A percentile compares a stretch with the other conserved stretches of the same genome.
phyloP scores from a whole-genome alignment of 1,284 basidiomycete genomes.

The Xerocomus amazonicus region DNA sequence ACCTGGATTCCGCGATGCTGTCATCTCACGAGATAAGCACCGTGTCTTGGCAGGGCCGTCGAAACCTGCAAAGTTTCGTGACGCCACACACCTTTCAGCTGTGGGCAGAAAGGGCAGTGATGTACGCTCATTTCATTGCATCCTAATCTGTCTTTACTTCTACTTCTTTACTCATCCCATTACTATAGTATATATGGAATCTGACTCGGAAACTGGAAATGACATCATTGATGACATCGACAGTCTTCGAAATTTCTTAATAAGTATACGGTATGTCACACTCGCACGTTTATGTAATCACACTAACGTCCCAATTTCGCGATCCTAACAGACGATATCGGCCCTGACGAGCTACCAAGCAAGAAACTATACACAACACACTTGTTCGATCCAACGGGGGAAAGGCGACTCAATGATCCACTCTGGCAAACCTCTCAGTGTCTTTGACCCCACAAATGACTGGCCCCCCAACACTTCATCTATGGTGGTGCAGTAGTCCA shows the following conservation, averaged over 20 bases:
- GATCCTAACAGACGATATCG: neutral
- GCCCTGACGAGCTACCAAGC: neutral
- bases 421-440: neutral
- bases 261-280: neutral
- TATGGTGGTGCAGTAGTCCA: neutral
- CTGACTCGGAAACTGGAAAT: neutral
- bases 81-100: constrained; percentile 2
- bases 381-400: neutral
- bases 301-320: constrained; percentile 4
- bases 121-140: neutral
- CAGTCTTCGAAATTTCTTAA: constrained; percentile 1
- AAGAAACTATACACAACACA: constrained; percentile 1
- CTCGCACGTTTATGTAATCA: too few relatives aligned
- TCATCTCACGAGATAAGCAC: too few relatives aligned
- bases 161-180: neutral
- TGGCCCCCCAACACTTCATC: constrained; percentile 3
- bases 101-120: constrained; percentile 4
- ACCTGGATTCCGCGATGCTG: too few relatives aligned
- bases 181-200: neutral
- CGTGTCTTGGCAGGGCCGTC: too few relatives aligned
- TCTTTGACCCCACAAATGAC: neutral
- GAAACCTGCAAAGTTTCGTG: neutral
- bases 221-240: neutral
- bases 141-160: too few relatives aligned
- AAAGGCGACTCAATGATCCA: neutral